Percentiles rank a stretch among this genome's conserved stretches.
Conservation (phyloP, 257 asterid genomes). For the Solanum chiquidenum region DNA sequence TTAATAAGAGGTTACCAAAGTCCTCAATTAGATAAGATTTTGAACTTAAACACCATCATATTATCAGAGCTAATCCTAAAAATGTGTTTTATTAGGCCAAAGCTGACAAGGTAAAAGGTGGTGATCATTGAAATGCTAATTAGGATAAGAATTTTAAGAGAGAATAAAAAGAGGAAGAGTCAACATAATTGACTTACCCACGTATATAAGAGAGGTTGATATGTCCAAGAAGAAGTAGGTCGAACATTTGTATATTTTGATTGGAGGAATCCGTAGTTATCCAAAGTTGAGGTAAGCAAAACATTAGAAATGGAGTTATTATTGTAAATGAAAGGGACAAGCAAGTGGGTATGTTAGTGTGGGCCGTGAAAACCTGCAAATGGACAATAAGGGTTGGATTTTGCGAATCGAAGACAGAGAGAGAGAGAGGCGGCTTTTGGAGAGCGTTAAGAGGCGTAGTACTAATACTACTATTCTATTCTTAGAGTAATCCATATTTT, state of each 20-base stretch:
- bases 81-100: background rate
- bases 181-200: background rate
- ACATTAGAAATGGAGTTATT: background rate
- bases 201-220: background rate
- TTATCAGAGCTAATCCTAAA: background rate
- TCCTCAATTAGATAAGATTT: background rate
- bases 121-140: background rate
- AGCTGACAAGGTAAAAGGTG: background rate
- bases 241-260: background rate
- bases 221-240: background rate
- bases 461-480: background rate
- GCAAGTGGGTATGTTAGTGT: background rate
- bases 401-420: background rate
- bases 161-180: background rate
- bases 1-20: background rate
- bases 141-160: background rate
- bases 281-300: conserved; percentile 7
- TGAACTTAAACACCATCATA: background rate
- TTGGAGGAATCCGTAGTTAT: conserved; percentile 5
- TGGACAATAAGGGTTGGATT: conserved; percentile 27
- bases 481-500: background rate
- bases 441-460: conserved; percentile 26
- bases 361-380: conserved; percentile 40
- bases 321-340: background rate
- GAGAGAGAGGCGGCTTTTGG: conserved; percentile 38